phyloP scores from a whole-genome alignment of 1,284 basidiomycete genomes.

The Kwoniella shivajii region DNA sequence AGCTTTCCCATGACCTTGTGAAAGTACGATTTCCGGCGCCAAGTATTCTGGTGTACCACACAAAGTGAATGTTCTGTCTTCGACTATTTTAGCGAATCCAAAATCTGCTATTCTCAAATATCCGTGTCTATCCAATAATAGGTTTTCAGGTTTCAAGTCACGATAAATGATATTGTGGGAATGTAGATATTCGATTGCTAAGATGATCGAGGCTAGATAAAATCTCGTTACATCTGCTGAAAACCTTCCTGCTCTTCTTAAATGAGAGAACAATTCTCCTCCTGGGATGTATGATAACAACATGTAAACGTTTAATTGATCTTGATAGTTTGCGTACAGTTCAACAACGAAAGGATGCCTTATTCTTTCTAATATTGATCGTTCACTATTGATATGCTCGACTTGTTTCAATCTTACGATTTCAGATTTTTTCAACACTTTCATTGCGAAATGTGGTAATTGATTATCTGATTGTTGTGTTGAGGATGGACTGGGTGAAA shows the following conservation, averaged over 20 bases:
- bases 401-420: constrained; percentile 61
- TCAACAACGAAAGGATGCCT: constrained; percentile 63
- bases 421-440: constrained; percentile 59
- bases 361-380: constrained; percentile 58
- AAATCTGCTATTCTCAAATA: constrained; percentile 59
- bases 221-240: constrained; percentile 59
- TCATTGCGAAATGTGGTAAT: constrained; percentile 58
- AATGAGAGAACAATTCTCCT: constrained; percentile 59
- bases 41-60: constrained; percentile 58
- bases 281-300: constrained; percentile 59
- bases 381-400: constrained; percentile 61
- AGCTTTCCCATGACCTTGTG: constrained; percentile 59
- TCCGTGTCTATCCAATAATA: constrained; percentile 55
- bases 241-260: constrained; percentile 57
- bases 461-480: constrained; percentile 50
- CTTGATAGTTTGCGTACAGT: constrained; percentile 57
- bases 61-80: constrained; percentile 56
- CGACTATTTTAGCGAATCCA: constrained; percentile 59
- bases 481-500: constrained; percentile 39
- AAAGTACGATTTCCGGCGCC: constrained; percentile 56
- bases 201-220: constrained; percentile 58
- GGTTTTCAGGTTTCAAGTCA: constrained; percentile 60
- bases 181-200: constrained; percentile 58
- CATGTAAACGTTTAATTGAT: constrained; percentile 60
- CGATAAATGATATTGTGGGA: constrained; percentile 58